Evolutionary conservation across 2,329 filamentous ascomycete genomes (phyloP).

Genomic region (Didymella pomorum): DNA sequence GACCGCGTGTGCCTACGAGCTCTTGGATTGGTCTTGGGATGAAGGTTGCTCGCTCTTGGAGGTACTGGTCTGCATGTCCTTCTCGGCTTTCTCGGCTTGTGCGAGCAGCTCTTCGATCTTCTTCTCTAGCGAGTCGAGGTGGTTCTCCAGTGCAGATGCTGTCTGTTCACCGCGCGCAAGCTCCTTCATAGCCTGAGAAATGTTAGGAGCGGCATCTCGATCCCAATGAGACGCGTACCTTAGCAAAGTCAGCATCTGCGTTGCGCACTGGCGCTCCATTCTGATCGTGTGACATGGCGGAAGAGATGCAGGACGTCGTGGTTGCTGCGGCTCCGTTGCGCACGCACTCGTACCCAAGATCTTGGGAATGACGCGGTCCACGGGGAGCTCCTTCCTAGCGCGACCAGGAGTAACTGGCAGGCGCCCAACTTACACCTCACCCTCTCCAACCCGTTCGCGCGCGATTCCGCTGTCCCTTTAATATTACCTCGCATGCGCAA

Average conservation of each 20-base stretch:
- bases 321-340: slow-evolving; percentile 26
- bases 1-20: background rate
- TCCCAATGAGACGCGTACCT: slow-evolving; percentile 30
- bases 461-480: slow-evolving; percentile 26
- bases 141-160: slow-evolving; percentile 63
- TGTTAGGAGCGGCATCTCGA: slow-evolving; percentile 22
- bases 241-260: slow-evolving; percentile 47
- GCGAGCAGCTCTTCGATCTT: slow-evolving; percentile 63
- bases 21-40: slow-evolving; percentile 13
- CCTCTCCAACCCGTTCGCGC: slow-evolving; percentile 28
- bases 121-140: slow-evolving; percentile 62
- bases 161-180: slow-evolving; percentile 64
- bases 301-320: slow-evolving; percentile 21
- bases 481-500: slow-evolving; percentile 33
- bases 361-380: slow-evolving; percentile 37
- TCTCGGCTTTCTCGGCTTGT: slow-evolving; percentile 55
- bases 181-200: slow-evolving; percentile 59
- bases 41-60: slow-evolving; percentile 1
- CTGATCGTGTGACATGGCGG: slow-evolving; percentile 44
- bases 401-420: slow-evolving; percentile 31
- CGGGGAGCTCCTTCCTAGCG: slow-evolving; percentile 31
- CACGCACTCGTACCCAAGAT: slow-evolving; percentile 25
- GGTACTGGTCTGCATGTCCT: slow-evolving; percentile 29
- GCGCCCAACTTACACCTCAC: slow-evolving; percentile 35
- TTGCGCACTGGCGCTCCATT: slow-evolving; percentile 37